Evolutionary conservation across 306 rosid species (phyloP).

Genomic region (Cicer cuneatum): DNA sequence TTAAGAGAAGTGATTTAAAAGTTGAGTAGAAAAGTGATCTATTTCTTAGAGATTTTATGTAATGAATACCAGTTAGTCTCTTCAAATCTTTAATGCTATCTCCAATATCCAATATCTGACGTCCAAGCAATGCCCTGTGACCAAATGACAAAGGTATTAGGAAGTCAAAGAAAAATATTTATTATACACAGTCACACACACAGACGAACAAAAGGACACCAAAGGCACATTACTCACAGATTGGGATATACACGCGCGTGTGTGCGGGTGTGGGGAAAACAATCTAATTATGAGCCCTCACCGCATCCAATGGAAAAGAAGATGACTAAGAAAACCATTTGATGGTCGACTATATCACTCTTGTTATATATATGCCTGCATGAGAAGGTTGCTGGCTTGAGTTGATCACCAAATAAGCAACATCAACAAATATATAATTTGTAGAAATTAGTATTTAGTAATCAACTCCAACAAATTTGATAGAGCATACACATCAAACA

Average conservation of each 20-base stretch:
- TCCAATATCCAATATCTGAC: conserved; percentile 2
- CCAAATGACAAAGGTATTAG: conserved; percentile 9
- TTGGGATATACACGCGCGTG: background rate
- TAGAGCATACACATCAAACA: background rate
- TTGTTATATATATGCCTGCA: conserved; percentile 28
- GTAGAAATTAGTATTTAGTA: background rate
- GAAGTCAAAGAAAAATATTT: conserved; percentile 5
- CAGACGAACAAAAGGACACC: background rate
- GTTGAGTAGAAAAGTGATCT: background rate
- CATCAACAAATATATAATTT: background rate
- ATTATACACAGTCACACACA: background rate
- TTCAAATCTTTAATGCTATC: conserved; percentile 32
- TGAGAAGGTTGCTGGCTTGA: conserved; percentile 19
- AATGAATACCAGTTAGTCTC: conserved; percentile 2
- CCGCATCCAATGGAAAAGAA: conserved; percentile 30
- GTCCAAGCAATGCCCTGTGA: conserved; percentile 31
- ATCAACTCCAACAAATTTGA: conserved; percentile 3
- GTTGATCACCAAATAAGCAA: conserved; percentile 8
- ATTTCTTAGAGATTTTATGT: background rate
- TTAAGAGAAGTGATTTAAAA: background rate
- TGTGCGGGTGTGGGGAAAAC: background rate
- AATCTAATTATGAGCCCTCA: conserved; percentile 21
- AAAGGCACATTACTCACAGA: conserved; percentile 1
- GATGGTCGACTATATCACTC: conserved; percentile 32
- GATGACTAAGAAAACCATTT: conserved; percentile 1